A percentile compares a stretch with the other conserved stretches of the same genome.
phyloP scores from a whole-genome alignment of 1,284 basidiomycete species.

The Heterobasidion occidentale region DNA sequence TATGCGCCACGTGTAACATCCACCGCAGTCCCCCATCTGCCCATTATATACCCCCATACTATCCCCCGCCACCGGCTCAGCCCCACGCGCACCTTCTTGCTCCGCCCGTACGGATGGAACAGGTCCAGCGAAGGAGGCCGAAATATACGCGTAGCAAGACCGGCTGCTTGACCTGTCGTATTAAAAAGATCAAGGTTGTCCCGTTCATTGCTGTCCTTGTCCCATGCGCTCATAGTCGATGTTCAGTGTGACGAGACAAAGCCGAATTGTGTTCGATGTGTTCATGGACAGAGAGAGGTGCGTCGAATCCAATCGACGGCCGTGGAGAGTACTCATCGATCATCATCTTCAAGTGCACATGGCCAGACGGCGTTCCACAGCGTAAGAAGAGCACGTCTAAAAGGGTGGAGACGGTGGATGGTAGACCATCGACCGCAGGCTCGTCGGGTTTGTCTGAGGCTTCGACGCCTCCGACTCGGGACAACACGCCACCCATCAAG shows the following conservation, averaged over 20 bases:
- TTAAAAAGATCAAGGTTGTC: slow-evolving; percentile 82
- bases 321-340: neutral
- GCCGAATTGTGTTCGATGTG: slow-evolving; percentile 72
- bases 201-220: slow-evolving; percentile 4
- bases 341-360: slow-evolving; percentile 52
- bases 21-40: slow-evolving; percentile 24
- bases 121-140: slow-evolving; percentile 61
- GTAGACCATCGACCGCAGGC: slow-evolving; percentile 53
- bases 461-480: slow-evolving; percentile 58
- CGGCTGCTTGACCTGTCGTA: slow-evolving; percentile 75
- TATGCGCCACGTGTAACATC: slow-evolving; percentile 11
- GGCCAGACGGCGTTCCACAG: slow-evolving; percentile 65
- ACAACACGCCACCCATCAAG: slow-evolving; percentile 46
- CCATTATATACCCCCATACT: slow-evolving; percentile 30
- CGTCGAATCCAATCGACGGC: slow-evolving; percentile 12
- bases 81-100: slow-evolving; percentile 36
- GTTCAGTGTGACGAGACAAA: slow-evolving; percentile 75
- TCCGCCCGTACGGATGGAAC: slow-evolving; percentile 37
- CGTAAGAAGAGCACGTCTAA: slow-evolving; percentile 46
- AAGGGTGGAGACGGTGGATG: slow-evolving; percentile 30
- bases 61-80: slow-evolving; percentile 4
- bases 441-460: slow-evolving; percentile 54
- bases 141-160: slow-evolving; percentile 85
- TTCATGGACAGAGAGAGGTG: slow-evolving; percentile 73
- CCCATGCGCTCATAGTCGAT: slow-evolving; percentile 9